A percentile compares a stretch with the other conserved stretches of the same genome.
Evolutionary conservation across 495 filamentous ascomycete species (phyloP).

Genomic region (Apodospora peruviana): DNA sequence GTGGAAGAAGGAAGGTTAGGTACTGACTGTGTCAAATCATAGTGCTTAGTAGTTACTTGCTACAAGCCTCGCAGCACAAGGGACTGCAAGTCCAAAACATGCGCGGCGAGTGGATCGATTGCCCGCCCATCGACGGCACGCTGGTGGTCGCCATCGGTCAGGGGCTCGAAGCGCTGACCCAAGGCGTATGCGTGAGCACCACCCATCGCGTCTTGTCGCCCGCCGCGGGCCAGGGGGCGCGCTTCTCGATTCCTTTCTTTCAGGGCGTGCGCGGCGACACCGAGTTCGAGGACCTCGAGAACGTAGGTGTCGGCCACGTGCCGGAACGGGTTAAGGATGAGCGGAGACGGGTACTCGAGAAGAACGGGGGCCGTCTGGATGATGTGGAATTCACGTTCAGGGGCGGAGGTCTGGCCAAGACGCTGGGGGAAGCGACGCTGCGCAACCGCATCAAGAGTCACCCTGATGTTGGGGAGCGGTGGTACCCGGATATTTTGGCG

Average conservation of each 20-base stretch:
- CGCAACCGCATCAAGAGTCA: conserved; percentile 87
- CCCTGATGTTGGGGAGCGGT: conserved; percentile 80
- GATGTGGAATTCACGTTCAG: conserved; percentile 78
- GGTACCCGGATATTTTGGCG: conserved; percentile 68
- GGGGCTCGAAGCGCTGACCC: conserved; percentile 84
- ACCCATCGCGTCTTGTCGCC: conserved; percentile 79
- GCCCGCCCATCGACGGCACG: conserved; percentile 56
- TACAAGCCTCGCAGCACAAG: conserved; percentile 74
- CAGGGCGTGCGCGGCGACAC: conserved; percentile 83
- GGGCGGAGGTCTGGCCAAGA: conserved; percentile 52
- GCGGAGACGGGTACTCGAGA: conserved; percentile 45
- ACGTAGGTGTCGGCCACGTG: conserved; percentile 54
- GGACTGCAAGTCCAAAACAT: conserved; percentile 90
- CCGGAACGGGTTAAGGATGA: conserved; percentile 58
- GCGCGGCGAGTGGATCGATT: conserved; percentile 71
- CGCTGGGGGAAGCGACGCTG: conserved; percentile 76
- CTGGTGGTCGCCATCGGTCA: conserved; percentile 90
- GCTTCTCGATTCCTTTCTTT: conserved; percentile 88
- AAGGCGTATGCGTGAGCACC: conserved; percentile 79
- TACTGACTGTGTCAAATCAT: no score
- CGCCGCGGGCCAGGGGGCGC: conserved; percentile 56
- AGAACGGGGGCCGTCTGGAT: conserved; percentile 49
- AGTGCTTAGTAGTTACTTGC: conserved; percentile 75
- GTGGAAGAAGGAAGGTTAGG: no score
- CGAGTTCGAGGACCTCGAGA: conserved; percentile 63